phyloP scores from a whole-genome alignment of 345 rosid genomes.

The Aegle marmelos region DNA sequence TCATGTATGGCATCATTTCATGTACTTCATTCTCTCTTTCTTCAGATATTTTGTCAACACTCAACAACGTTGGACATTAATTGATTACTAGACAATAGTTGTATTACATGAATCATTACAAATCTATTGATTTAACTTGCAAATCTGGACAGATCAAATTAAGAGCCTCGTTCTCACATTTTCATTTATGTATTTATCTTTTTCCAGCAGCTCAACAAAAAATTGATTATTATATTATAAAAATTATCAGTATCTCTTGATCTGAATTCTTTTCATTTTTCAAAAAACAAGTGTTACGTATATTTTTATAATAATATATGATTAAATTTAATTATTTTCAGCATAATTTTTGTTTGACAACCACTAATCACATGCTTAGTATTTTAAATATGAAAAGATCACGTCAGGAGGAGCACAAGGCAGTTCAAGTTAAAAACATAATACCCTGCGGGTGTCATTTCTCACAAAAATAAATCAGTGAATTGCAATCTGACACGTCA shows the following conservation, averaged over 20 bases:
- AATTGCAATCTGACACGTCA: no score
- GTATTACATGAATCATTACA: neutral
- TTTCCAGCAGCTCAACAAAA: neutral
- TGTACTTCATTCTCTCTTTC: slow-evolving; percentile 20
- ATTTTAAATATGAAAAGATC: no score
- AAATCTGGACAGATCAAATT: slow-evolving; percentile 10
- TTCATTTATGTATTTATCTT: no score
- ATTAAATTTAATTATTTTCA: neutral
- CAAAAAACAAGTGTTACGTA: neutral
- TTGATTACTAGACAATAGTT: neutral
- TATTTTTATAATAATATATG: no score
- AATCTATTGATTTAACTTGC: neutral
- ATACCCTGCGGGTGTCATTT: no score
- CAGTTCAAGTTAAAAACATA: no score
- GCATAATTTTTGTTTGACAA: neutral
- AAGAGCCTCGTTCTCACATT: neutral
- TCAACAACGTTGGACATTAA: neutral
- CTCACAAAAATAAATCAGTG: no score
- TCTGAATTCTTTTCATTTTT: neutral
- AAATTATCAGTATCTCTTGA: neutral
- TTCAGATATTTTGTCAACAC: neutral
- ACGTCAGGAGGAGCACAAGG: no score
- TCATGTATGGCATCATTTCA: neutral
- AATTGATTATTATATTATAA: no score
- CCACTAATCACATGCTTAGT: neutral